Percentiles rank a stretch among this genome's conserved stretches.
Evolutionary conservation across 805 yeast genomes (phyloP).

Genomic region (Ogataea dorogensis): DNA sequence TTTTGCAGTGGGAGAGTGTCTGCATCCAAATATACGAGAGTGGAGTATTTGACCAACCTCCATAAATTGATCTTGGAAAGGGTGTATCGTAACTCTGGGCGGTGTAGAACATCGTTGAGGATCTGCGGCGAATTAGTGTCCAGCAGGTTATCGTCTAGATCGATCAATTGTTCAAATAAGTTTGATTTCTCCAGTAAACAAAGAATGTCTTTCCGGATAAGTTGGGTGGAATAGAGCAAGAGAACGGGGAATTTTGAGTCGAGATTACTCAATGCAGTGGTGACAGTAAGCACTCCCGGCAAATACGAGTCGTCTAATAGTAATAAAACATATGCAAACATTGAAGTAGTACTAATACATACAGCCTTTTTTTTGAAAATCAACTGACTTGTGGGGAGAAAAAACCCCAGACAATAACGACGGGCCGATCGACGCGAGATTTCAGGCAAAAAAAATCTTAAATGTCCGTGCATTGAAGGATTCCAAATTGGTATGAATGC

Average conservation of each 20-base stretch:
- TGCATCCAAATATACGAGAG: constrained; percentile 59
- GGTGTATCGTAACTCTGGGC: constrained; percentile 36
- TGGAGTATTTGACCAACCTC: constrained; percentile 42
- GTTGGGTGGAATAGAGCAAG: constrained; percentile 22
- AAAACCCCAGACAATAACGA: neutral
- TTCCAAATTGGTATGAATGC: neutral
- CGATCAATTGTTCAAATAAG: constrained; percentile 21
- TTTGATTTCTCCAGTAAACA: constrained; percentile 11
- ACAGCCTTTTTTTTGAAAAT: neutral
- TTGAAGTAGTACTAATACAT: neutral
- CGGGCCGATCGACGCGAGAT: constrained; percentile 7
- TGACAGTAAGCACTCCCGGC: constrained; percentile 38
- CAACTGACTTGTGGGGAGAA: neutral
- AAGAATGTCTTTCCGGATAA: constrained; percentile 17
- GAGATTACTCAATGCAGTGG: constrained; percentile 25
- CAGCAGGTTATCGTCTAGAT: constrained; percentile 25
- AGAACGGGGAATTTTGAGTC: constrained; percentile 23
- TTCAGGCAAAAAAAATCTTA: neutral
- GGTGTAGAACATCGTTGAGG: constrained; percentile 23
- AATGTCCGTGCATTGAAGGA: constrained; percentile 6
- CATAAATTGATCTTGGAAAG: constrained; percentile 58
- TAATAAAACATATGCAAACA: constrained; percentile 33
- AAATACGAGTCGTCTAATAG: constrained; percentile 35
- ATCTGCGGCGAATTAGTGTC: constrained; percentile 19
- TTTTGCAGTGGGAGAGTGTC: constrained; percentile 48